Base-by-base conservation (phyloP, 352 stramenopile species). In the Pythium scleroteichum region DNA sequence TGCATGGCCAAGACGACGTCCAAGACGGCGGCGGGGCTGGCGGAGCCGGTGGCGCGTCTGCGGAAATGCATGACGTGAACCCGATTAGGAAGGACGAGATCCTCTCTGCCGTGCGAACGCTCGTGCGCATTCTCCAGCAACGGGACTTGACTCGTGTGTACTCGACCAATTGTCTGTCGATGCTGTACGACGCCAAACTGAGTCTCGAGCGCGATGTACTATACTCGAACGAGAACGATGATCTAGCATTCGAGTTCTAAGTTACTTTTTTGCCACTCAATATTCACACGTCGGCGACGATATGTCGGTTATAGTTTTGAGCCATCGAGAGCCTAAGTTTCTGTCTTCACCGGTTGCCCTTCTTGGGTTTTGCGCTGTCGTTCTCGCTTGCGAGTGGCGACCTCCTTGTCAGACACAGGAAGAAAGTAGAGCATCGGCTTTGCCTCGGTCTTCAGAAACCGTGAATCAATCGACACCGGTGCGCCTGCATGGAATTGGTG, bases 131-230 rank as follows among this genome's bases (percentile, higher is more conserved):
- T 57, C 64, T 94, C 46, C 82, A 90, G 59, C 62, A 64, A 33
- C 51, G 88, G 9, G 82, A 88, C 48, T 69, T 60, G 39, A 68
- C 88, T n/a, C 88, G 82, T 27, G 48, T 75, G 26, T 86, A 88
- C 61, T 73, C 78, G 45, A 79, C 67, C 32, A 85, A 62, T 53
- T 93, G 85, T 52, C 58, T 86, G 44, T 88, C 83, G 54, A 81
- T 94, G 54, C 62, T 95, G 53, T 91, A 89, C 64, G 84, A 92
- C 67, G 80, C 82, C 49, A 95, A 95, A 66, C 75, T 95, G 45
- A 75, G 80, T 29, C 74, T 95, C 16, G 86, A 94, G 67, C 73
- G 80, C 22, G 84, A 94, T 66, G 78, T 92, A 61, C 64, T 90
- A 55, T 87, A 92, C 59, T 88, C 83, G 49, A 85, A 86, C 35